A percentile compares a stretch with the other conserved stretches of the same genome.
Conservation (phyloP, 371 early-diverging fungal genomes). For the Lichtheimia ramosa region DNA sequence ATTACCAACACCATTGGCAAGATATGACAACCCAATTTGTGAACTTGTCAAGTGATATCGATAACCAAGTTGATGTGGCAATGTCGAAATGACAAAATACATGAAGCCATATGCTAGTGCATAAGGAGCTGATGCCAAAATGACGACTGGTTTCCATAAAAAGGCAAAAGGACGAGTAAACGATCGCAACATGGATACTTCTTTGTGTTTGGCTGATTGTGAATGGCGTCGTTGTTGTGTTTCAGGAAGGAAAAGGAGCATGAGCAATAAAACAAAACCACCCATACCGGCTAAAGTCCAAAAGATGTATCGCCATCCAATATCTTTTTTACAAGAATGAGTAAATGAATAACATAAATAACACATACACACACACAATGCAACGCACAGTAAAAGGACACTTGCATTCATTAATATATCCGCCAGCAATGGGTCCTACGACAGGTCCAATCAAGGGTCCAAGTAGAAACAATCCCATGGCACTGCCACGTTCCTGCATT, state of each 20-base stretch:
- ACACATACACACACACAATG: no score
- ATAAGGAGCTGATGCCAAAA: conserved; percentile 48
- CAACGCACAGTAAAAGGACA: conserved; percentile 10
- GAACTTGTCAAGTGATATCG: conserved; percentile 34
- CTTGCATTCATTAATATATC: conserved; percentile 45
- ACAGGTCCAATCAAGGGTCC: conserved; percentile 62
- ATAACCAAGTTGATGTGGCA: conserved; percentile 28
- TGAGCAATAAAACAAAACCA: conserved; percentile 53
- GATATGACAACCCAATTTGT: conserved; percentile 42
- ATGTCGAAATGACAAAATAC: conserved; percentile 45
- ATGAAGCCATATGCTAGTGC: conserved; percentile 56
- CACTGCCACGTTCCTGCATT: conserved; percentile 47
- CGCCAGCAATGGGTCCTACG: conserved; percentile 45
- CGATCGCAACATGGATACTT: conserved; percentile 14
- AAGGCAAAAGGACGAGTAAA: conserved; percentile 40
- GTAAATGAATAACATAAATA: no score
- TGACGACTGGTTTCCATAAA: conserved; percentile 43
- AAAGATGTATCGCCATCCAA: conserved; percentile 70
- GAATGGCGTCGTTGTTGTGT: conserved; percentile 25
- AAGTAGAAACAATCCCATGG: conserved; percentile 61
- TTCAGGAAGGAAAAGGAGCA: conserved; percentile 67
- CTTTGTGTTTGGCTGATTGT: not conserved
- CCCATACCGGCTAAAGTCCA: conserved; percentile 63
- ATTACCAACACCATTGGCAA: conserved; percentile 49
- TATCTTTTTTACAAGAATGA: conserved; percentile 19